These are phyloP conservation scores for Acer campestre DNA, from an alignment of 345 rosid species.

Conservation along the genomic window DNA sequence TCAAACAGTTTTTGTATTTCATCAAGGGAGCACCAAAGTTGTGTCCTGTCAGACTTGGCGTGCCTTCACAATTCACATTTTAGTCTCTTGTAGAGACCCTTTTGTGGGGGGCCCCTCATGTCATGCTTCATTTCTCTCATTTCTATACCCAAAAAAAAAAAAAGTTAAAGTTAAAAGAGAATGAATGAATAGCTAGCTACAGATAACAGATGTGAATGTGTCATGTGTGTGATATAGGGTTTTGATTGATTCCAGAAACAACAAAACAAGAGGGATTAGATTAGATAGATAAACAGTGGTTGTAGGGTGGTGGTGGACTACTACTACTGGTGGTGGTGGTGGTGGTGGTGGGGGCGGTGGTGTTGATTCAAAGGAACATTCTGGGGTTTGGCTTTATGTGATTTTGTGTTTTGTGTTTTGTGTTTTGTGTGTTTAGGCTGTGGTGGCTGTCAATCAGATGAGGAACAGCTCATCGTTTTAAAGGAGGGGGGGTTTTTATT, in stretches of 20 bases:
- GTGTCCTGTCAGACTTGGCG: slow-evolving; percentile 42
- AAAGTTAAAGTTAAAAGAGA: neutral
- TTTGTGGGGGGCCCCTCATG: neutral
- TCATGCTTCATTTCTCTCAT: neutral
- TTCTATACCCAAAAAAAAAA: neutral
- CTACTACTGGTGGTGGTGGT: slow-evolving; percentile 4
- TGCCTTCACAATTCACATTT: slow-evolving; percentile 16
- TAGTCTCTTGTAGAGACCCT: slow-evolving; percentile 2
- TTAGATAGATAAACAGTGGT: neutral
- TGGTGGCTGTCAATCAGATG: slow-evolving; percentile 49
- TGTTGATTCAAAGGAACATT: slow-evolving; percentile 61
- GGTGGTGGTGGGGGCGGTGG: slow-evolving; percentile 35
- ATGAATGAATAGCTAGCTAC: neutral
- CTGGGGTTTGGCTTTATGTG: slow-evolving; percentile 49
- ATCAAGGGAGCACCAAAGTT: slow-evolving; percentile 36
- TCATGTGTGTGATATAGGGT: neutral
- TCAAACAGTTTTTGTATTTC: slow-evolving; percentile 32
- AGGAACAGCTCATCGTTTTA: slow-evolving; percentile 54
- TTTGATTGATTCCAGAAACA: neutral
- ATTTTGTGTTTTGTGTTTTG: slow-evolving; percentile 10
- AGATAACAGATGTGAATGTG: too few species aligned
- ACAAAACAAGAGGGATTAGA: neutral
- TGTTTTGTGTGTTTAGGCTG: slow-evolving; percentile 20
- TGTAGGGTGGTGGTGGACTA: neutral
- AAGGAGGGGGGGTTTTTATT: slow-evolving; percentile 39